These are phyloP conservation scores for Drechmeria coniospora DNA, from an alignment of 2,329 filamentous ascomycete species.

Conservation along the genomic window DNA sequence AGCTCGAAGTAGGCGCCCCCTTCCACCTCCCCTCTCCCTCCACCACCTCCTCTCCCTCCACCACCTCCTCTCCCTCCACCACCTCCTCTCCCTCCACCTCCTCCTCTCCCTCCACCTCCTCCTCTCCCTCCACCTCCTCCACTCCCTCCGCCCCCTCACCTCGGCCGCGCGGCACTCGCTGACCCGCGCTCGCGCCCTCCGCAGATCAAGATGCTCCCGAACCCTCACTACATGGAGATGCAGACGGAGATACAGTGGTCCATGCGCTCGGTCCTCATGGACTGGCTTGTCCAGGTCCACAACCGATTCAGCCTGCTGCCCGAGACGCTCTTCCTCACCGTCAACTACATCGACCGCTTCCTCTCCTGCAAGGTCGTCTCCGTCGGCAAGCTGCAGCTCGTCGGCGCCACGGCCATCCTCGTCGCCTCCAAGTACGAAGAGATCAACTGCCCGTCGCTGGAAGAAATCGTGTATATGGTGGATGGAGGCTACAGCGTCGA, in stretches of 20 bases:
- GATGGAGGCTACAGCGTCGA: conserved; percentile 78
- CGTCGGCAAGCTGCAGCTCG: conserved; percentile 84
- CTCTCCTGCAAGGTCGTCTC: conserved; percentile 90
- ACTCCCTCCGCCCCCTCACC: too few species aligned
- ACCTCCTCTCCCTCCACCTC: too few species aligned
- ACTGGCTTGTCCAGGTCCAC: conserved; percentile 96
- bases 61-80: too few species aligned
- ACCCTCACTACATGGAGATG: conserved; percentile 89
- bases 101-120: too few species aligned
- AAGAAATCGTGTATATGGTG: conserved; percentile 97
- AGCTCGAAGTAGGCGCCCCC: conserved; percentile 59
- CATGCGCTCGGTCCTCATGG: conserved; percentile 93
- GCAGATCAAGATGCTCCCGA: conserved; percentile 67
- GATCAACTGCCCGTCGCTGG: conserved; percentile 90
- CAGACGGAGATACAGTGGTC: conserved; percentile 98
- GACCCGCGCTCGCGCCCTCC: conserved; percentile 3
- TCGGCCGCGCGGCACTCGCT: conserved; percentile 6
- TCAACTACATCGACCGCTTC: conserved; percentile 97
- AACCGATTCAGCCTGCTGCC: conserved; percentile 79
- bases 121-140: too few species aligned
- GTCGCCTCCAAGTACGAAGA: conserved; percentile 97
- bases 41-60: too few species aligned
- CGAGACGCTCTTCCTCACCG: conserved; percentile 85
- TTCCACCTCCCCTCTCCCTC: background rate
- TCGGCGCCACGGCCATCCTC: conserved; percentile 89